These are phyloP conservation scores for Krasilnikovozyma curviuscula DNA, from an alignment of 768 basidiomycete species.

Conservation along the genomic window DNA sequence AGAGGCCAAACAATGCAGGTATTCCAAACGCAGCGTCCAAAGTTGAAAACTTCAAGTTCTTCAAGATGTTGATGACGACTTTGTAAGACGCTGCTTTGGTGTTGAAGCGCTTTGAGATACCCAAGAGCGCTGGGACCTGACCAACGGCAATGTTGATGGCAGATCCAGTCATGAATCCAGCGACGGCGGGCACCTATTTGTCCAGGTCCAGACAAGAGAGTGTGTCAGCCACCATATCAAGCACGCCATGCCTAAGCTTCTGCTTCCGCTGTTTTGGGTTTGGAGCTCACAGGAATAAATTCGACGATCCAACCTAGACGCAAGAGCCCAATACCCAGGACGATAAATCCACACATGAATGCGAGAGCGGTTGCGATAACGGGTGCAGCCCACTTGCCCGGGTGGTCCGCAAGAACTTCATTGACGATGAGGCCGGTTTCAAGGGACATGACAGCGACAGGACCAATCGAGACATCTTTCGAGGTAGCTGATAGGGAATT, in stretches of 20 bases:
- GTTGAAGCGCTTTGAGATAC: conserved; percentile 55
- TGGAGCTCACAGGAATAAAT: conserved; percentile 54
- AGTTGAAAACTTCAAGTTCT: conserved; percentile 47
- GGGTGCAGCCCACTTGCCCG: conserved; percentile 39
- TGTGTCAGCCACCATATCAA: no score
- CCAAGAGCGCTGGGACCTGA: conserved; percentile 77
- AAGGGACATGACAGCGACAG: conserved; percentile 94
- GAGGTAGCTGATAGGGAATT: conserved; percentile 64
- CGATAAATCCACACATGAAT: conserved; percentile 74
- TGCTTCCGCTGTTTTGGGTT: no score
- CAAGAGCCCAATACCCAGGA: conserved; percentile 68
- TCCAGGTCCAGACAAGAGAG: no score
- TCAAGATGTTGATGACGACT: conserved; percentile 84
- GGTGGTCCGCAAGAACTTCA: conserved; percentile 32
- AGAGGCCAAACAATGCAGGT: conserved; percentile 48
- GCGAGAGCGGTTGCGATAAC: conserved; percentile 69
- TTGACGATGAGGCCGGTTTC: conserved; percentile 59
- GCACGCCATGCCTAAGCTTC: no score
- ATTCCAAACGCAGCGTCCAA: conserved; percentile 83
- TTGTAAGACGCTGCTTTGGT: conserved; percentile 66
- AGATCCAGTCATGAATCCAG: conserved; percentile 76
- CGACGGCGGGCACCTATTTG: conserved; percentile 27
- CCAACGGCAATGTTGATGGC: conserved; percentile 75
- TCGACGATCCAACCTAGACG: conserved; percentile 86
- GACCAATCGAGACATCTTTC: conserved; percentile 97